These are phyloP conservation scores for button mushroom (Agaricus bisporus) DNA, from an alignment of 768 basidiomycete genomes.

Conservation along the genomic window DNA sequence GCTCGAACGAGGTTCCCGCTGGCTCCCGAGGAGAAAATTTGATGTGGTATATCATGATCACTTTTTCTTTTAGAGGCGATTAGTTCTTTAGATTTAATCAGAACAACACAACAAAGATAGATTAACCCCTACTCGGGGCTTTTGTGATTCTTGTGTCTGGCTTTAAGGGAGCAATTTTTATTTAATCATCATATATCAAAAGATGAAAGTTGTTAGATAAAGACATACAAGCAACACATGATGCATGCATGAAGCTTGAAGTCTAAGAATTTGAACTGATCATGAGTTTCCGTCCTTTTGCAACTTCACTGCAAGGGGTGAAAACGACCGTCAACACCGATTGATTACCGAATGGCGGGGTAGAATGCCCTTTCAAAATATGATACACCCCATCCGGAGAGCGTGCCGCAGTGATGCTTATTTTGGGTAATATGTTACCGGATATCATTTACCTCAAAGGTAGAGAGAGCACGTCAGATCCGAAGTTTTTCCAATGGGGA, in stretches of 20 bases:
- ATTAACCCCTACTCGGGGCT: slow-evolving; percentile 1
- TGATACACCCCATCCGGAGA: slow-evolving; percentile 53
- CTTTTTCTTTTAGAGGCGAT: too few species aligned
- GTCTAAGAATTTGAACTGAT: slow-evolving; percentile 42
- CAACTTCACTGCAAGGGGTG: slow-evolving; percentile 34
- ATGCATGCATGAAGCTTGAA: too few species aligned
- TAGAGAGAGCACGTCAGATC: slow-evolving; percentile 19
- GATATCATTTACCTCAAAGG: slow-evolving; percentile 13
- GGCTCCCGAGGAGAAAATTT: slow-evolving; percentile 40
- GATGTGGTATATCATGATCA: slow-evolving; percentile 41
- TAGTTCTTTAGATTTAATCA: too few species aligned
- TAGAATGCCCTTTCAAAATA: slow-evolving; percentile 44
- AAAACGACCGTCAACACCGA: slow-evolving; percentile 20
- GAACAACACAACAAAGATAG: not conserved
- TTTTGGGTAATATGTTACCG: not conserved
- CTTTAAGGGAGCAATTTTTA: slow-evolving; percentile 11
- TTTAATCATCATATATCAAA: not conserved
- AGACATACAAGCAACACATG: too few species aligned
- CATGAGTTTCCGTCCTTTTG: slow-evolving; percentile 59
- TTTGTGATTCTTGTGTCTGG: slow-evolving; percentile 62
- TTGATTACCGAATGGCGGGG: slow-evolving; percentile 44
- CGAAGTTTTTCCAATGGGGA: slow-evolving; percentile 64
- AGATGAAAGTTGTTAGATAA: too few species aligned
- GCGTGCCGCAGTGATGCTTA: too few species aligned
- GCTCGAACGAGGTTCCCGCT: slow-evolving; percentile 33